Conservation (phyloP, 306 rosid genomes). For the Casuarina cunninghamiana region DNA sequence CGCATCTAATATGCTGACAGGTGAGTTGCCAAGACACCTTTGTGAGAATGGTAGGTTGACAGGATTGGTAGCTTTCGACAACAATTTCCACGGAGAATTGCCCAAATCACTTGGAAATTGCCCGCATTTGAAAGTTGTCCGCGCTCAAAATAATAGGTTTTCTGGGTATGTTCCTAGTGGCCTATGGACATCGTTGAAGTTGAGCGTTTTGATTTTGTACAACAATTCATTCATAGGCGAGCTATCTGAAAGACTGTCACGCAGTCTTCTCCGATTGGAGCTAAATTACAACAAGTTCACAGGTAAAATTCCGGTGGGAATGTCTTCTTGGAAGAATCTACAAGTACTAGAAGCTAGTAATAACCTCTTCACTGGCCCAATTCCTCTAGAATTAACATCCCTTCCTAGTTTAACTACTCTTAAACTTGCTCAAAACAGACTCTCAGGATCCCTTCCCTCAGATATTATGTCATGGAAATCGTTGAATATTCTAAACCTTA, state of each 20-base stretch:
- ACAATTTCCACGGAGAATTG: conserved; percentile 54
- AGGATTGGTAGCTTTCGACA: conserved; percentile 38
- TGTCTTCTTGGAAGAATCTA: conserved; percentile 49
- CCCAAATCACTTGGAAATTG: conserved; percentile 71
- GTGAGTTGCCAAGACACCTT: conserved; percentile 55
- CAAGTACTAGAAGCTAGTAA: too few species aligned
- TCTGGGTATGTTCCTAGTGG: conserved; percentile 66
- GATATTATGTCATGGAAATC: conserved; percentile 50
- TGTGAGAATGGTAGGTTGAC: conserved; percentile 46
- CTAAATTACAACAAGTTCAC: conserved; percentile 56
- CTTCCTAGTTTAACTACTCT: conserved; percentile 39
- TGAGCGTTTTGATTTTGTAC: conserved; percentile 31
- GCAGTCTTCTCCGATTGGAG: conserved; percentile 39
- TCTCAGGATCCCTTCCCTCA: conserved; percentile 50
- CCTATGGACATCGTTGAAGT: conserved; percentile 53
- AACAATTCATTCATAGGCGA: conserved; percentile 52
- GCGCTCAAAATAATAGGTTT: conserved; percentile 39
- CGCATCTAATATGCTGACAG: conserved; percentile 40
- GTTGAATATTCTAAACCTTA: conserved; percentile 37
- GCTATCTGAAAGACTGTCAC: conserved; percentile 51
- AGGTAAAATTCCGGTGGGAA: conserved; percentile 54
- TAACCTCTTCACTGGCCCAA: conserved; percentile 50
- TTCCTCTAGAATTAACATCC: conserved; percentile 52
- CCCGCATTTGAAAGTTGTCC: conserved; percentile 24
- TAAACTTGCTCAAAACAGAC: conserved; percentile 54